A percentile compares a stretch with the other conserved stretches of the same genome.
Evolutionary conservation across 352 stramenopile genomes (phyloP).

Genomic region (Thalassiosira ordinaria): DNA sequence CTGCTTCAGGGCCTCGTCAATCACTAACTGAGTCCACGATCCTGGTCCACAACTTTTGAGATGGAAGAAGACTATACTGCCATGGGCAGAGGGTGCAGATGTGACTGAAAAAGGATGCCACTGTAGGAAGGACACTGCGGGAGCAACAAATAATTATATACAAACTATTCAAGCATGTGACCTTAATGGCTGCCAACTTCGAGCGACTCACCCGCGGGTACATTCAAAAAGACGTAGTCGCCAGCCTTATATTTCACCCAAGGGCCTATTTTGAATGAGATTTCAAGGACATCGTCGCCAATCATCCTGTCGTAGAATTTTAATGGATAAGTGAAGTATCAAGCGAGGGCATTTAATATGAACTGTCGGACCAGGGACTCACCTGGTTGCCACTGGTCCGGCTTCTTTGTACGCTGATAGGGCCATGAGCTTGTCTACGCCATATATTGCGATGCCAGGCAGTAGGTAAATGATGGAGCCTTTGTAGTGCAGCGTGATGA

Average conservation of each 20-base stretch:
- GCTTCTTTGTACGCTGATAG: not conserved
- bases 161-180: no score
- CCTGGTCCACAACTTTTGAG: not conserved
- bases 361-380: no score
- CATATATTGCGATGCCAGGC: not conserved
- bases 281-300: not conserved
- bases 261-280: not conserved
- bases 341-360: no score
- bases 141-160: no score
- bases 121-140: not conserved
- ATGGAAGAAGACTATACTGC: not conserved
- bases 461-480: not conserved
- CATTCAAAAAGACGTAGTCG: not conserved
- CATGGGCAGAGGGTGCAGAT: not conserved
- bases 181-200: no score
- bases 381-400: not conserved
- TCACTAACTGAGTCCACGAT: no score
- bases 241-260: not conserved
- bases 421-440: not conserved
- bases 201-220: no score
- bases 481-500: not conserved
- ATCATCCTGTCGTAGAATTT: not conserved
- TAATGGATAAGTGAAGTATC: no score
- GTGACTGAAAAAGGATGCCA: not conserved
- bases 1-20: no score